Evolutionary conservation across 192 early-diverging fungal species (phyloP).

Genomic region (Powellomyces hirtus): DNA sequence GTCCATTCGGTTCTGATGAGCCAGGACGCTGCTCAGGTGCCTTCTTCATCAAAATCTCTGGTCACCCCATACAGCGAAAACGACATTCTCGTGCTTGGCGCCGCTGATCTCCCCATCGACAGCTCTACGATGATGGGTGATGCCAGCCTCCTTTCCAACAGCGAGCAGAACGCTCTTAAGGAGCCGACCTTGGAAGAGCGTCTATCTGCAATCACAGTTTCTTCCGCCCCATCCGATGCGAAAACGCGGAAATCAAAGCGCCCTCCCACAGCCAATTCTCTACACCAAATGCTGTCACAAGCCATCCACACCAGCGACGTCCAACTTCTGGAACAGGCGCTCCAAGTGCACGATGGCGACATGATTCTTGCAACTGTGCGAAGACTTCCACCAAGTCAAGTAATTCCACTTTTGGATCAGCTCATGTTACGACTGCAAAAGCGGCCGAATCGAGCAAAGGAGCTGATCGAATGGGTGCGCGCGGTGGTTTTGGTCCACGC

Average conservation of each 20-base stretch:
- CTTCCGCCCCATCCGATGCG: neutral
- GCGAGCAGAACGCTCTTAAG: neutral
- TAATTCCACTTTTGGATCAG: conserved; percentile 43
- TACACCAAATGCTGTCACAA: conserved; percentile 44
- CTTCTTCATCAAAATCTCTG: neutral
- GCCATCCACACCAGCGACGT: conserved; percentile 43
- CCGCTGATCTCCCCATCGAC: conserved; percentile 21
- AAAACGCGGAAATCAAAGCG: conserved; percentile 5
- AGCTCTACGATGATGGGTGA: neutral
- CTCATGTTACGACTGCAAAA: conserved; percentile 32
- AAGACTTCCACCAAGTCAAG: conserved; percentile 33
- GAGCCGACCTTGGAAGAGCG: conserved; percentile 49
- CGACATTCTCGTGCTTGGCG: conserved; percentile 13
- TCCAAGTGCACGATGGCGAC: conserved; percentile 29
- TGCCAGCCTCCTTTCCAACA: neutral
- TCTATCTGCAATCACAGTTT: conserved; percentile 29
- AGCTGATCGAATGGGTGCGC: conserved; percentile 51
- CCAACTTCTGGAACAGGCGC: conserved; percentile 39
- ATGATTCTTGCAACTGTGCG: conserved; percentile 44
- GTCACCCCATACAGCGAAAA: neutral
- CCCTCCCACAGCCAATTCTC: conserved; percentile 35
- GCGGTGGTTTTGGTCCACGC: conserved; percentile 42
- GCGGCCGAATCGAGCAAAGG: conserved; percentile 33
- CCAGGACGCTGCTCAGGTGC: neutral
- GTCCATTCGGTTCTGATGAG: conserved; percentile 1